phyloP scores from a whole-genome alignment of 805 yeast species.

The Barnettozyma wickerhamii region DNA sequence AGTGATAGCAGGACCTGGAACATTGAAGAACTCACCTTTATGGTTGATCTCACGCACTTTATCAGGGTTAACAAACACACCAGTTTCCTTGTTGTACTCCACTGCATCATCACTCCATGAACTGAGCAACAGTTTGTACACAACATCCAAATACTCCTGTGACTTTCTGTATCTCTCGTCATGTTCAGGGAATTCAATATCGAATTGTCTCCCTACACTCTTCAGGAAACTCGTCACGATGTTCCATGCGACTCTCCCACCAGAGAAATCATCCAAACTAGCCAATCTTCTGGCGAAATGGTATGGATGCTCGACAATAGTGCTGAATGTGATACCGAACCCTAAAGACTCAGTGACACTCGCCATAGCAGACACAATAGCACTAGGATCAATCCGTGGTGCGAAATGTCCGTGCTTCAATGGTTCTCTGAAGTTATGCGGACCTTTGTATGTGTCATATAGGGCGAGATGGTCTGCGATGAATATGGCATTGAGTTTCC shows the following conservation, averaged over 20 bases:
- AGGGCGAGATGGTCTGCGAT: conserved; percentile 37
- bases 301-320: conserved; percentile 39
- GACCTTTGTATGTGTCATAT: conserved; percentile 38
- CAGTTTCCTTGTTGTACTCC: conserved; percentile 13
- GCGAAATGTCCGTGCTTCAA: conserved; percentile 25
- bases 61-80: conserved; percentile 30
- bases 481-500: conserved; percentile 35
- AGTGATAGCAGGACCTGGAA: conserved; percentile 25
- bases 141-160: conserved; percentile 36
- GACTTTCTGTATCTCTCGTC: conserved; percentile 38
- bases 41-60: conserved; percentile 30
- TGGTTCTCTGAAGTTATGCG: conserved; percentile 30
- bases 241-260: conserved; percentile 45
- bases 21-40: conserved; percentile 29
- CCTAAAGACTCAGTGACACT: conserved; percentile 35
- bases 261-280: conserved; percentile 37
- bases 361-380: conserved; percentile 34
- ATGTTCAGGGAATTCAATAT: conserved; percentile 27
- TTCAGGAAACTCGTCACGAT: conserved; percentile 40
- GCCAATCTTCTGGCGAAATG: conserved; percentile 29
- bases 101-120: conserved; percentile 25
- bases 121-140: conserved; percentile 33
- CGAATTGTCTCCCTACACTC: conserved; percentile 36
- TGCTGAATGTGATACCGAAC: conserved; percentile 40
- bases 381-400: conserved; percentile 33